Evolutionary conservation across 345 rosid genomes (phyloP).

Genomic region (Hibiscus trionum): DNA sequence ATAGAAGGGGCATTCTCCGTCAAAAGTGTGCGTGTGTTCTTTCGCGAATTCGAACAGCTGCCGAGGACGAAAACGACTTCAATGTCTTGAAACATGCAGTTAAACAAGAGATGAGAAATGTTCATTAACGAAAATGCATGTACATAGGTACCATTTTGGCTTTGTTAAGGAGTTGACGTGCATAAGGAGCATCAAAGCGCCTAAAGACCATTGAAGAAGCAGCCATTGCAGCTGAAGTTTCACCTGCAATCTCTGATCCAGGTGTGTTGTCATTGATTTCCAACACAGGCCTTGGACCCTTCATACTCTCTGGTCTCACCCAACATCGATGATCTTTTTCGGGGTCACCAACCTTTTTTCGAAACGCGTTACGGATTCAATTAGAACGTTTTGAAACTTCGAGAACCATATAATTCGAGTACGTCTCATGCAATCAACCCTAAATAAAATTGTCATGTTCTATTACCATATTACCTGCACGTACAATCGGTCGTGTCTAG

Average conservation of each 20-base stretch:
- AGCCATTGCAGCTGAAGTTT: slow-evolving; percentile 78
- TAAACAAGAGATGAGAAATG: neutral
- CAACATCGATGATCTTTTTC: slow-evolving; percentile 69
- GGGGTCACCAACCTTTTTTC: slow-evolving; percentile 68
- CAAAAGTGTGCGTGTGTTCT: slow-evolving; percentile 60
- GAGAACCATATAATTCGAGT: too few species aligned
- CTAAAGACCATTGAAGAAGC: slow-evolving; percentile 71
- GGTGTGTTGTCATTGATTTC: slow-evolving; percentile 40
- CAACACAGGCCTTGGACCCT: slow-evolving; percentile 63
- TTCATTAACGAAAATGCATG: neutral
- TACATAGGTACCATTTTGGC: slow-evolving; percentile 46
- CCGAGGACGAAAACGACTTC: neutral
- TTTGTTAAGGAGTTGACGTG: slow-evolving; percentile 73
- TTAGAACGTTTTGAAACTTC: too few species aligned
- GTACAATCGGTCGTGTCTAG: slow-evolving; percentile 36
- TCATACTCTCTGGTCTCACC: slow-evolving; percentile 75
- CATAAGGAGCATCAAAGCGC: slow-evolving; percentile 31
- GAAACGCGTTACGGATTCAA: neutral
- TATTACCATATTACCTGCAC: slow-evolving; percentile 57
- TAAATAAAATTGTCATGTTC: neutral
- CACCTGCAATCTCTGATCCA: slow-evolving; percentile 82
- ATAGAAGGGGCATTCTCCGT: slow-evolving; percentile 95
- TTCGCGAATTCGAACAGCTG: slow-evolving; percentile 74
- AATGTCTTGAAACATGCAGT: too few species aligned
- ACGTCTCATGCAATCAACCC: too few species aligned